These are phyloP conservation scores for Asterophora parasitica DNA, from an alignment of 768 basidiomycete genomes.

Conservation along the genomic window DNA sequence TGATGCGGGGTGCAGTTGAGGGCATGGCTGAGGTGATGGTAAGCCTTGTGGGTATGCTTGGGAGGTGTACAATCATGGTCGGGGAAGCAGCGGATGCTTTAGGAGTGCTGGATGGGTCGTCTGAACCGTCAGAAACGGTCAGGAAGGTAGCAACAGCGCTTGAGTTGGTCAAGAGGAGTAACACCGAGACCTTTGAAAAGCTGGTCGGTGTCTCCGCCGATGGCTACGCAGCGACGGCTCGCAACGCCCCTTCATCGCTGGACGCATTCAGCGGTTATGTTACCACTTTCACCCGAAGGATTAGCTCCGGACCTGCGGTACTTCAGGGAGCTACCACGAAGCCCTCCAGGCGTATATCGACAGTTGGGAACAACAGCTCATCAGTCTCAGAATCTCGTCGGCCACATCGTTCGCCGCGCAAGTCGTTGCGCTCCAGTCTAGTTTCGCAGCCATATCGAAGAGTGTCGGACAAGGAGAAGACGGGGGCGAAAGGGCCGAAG, in stretches of 20 bases:
- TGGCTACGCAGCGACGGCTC: conserved; percentile 41
- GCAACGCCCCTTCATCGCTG: conserved; percentile 30
- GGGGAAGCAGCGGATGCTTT: conserved; percentile 49
- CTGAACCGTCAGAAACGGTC: conserved; percentile 28
- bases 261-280: conserved; percentile 51
- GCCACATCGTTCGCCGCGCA: conserved; percentile 58
- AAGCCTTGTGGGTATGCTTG: conserved; percentile 74
- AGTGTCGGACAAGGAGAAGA: conserved; percentile 60
- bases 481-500: conserved; percentile 53
- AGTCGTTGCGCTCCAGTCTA: conserved; percentile 65
- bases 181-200: conserved; percentile 63
- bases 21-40: conserved; percentile 67
- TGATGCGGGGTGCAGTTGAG: conserved; percentile 54
- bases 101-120: conserved; percentile 25
- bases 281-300: conserved; percentile 41
- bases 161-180: conserved; percentile 53
- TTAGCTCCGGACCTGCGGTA: conserved; percentile 46
- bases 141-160: conserved; percentile 49
- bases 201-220: conserved; percentile 67
- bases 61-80: conserved; percentile 69
- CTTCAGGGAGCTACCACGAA: conserved; percentile 26
- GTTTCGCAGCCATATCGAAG: conserved; percentile 56
- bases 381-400: conserved; percentile 51
- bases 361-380: conserved; percentile 34
- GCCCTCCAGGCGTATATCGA: conserved; percentile 35